phyloP scores from a whole-genome alignment of 2,329 filamentous ascomycete species.

The Colletotrichum orchidophilum region DNA sequence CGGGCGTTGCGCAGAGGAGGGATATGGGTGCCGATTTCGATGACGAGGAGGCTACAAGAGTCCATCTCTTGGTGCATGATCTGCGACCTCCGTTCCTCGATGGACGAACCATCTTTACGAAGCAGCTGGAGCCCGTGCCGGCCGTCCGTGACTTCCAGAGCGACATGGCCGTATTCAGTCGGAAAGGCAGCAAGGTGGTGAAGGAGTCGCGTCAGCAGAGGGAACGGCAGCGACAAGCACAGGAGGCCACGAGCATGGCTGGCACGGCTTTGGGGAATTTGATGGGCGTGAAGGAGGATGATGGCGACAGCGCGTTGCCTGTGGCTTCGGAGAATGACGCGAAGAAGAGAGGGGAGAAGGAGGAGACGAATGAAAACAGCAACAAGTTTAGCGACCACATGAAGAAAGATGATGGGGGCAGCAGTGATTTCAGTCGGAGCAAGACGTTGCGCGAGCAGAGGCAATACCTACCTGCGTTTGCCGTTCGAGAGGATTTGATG shows the following conservation, averaged over 20 bases:
- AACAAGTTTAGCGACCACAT: constrained; percentile 91
- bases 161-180: constrained; percentile 98
- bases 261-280: constrained; percentile 93
- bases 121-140: constrained; percentile 93
- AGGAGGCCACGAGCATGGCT: constrained; percentile 91
- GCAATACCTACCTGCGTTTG: constrained; percentile 94
- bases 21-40: constrained; percentile 87
- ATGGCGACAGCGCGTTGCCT: constrained; percentile 88
- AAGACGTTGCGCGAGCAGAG: constrained; percentile 91
- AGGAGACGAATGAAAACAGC: constrained; percentile 40
- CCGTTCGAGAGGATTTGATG: constrained; percentile 91
- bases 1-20: constrained; percentile 89
- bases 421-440: constrained; percentile 91
- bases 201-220: constrained; percentile 91
- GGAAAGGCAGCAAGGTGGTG: constrained; percentile 93
- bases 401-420: constrained; percentile 82
- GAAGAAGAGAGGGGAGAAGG: constrained; percentile 52
- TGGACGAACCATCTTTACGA: constrained; percentile 95
- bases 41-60: constrained; percentile 87
- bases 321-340: constrained; percentile 75
- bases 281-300: constrained; percentile 93
- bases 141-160: constrained; percentile 94
- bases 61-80: constrained; percentile 94
- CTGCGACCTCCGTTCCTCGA: constrained; percentile 94
- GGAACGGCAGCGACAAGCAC: constrained; percentile 92